Evolutionary conservation across 2,329 filamentous ascomycete genomes (phyloP), one percentile per base, ranked within the genome.

Genomic region (Neobulgaria alba): DNA sequence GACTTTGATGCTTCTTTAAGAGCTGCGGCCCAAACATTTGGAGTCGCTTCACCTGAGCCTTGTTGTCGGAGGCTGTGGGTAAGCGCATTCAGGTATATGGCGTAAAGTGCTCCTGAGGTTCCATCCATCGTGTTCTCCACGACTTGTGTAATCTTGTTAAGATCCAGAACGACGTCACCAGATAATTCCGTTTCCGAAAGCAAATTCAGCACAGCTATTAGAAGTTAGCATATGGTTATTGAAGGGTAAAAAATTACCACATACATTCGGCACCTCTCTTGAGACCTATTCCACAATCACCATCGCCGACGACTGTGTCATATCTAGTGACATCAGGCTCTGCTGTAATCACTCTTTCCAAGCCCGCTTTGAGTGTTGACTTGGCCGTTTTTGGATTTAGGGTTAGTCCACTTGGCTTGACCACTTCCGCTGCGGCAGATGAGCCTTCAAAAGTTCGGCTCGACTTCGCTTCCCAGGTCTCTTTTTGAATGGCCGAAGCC

Each of bases 61-160:
- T 55, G 50, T 40, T 55, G 41, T 12, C 51, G 45, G 3, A 61
- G 50, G 3, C 53, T 75, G 41, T 76, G 71, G 12, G 76, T 73
- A 2, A 88, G 68, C 0, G 82, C 76, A 52, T 85, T 85, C 35
- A 87, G 63, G 65, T 84, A 87, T 52, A 88, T 87, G 38, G 79
- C 77, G 59, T 85, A 85, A 41, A 86, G 72, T 17, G 82, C 82
- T n/a, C 82, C 82, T 1, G 77, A 82, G 2, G 82, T 86, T 36
- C 82, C 82, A 56, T 85, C 82, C 81, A 86, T 85, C 42, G 67
- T 74, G 30, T 71, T 72, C 58, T 86, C 82, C 12, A 85, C 76
- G 2, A 79, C 69, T 20, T 69, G 69, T 42, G 75, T 75, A 49
- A 83, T 76, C 43, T 67, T 67, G 53, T 73, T 68, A 35, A 85